Evolutionary conservation across 306 rosid genomes (phyloP), one percentile per base, ranked within the genome.

Genomic region (Cucumis sativus): DNA sequence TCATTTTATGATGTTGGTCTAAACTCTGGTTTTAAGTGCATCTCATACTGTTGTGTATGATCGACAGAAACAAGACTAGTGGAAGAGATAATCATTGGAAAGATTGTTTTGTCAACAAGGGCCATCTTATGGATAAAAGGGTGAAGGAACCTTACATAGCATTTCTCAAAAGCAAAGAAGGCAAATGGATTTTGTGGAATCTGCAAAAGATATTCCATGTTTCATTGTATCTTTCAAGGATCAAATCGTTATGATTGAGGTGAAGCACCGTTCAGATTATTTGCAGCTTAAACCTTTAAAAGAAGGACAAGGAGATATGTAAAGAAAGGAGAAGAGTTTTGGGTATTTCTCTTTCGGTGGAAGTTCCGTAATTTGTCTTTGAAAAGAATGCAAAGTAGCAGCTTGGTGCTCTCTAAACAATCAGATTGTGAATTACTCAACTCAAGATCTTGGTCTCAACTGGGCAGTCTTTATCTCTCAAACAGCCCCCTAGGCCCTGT

Each of bases 291-390:
- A 23, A 85, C 87, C 76, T 95, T 95, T 78, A 76, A 84, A 61
- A 95, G 25, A 86, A 88, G 80, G 85, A 82, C 78, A 83, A 84
- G 97, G 97, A 45, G 97, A 90, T 16, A 63, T 84, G 90, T 95
- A 75, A 88, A 89, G 87, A 95, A 95, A 88, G 98, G 98, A 80
- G 97, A 95, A 18, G 96, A 95, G 98, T 97, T 90, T 95, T 67
- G 98, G 98, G 81, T 92, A 92, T 85, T 95, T 95, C 89, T 92
- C 97, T 60, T 95, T 95, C 72, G 96, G 98, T 59, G 98, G 98
- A 84, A 95, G 97, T 88, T 92, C 98, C 14, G 97, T 92, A 41
- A 92, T 95, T 64, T 70, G 89, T 90, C 77, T 92, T 95, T 14
- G 92, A 89, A 84, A 89, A 90, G 98, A 28, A 28, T 2, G 30